These are phyloP conservation scores for Russula sp. DNA, from an alignment of 768 basidiomycete species.

Conservation along the genomic window DNA sequence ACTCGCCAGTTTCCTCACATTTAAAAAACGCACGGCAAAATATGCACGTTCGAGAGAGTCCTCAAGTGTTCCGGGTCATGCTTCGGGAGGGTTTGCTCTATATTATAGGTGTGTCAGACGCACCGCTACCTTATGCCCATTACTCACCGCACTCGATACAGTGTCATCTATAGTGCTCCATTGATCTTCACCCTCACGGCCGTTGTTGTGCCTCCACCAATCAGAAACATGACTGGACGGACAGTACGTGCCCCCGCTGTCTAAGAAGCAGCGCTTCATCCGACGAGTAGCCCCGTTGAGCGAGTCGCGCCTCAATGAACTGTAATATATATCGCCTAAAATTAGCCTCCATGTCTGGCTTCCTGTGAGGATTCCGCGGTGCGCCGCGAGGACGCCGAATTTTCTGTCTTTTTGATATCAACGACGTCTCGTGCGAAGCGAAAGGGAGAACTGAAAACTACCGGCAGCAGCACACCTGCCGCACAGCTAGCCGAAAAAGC, in stretches of 20 bases:
- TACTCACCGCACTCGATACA: slow-evolving; percentile 6
- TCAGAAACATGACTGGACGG: slow-evolving; percentile 35
- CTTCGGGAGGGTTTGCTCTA: slow-evolving; percentile 10
- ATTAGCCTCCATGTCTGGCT: no score
- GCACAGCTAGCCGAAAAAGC: no score
- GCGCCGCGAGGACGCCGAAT: no score
- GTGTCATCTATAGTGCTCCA: slow-evolving; percentile 34
- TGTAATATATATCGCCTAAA: no score
- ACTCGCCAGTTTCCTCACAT: slow-evolving; percentile 29
- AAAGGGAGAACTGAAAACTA: no score
- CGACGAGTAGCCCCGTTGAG: no score
- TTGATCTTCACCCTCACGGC: slow-evolving; percentile 36
- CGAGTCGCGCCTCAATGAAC: no score
- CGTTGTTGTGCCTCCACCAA: slow-evolving; percentile 22
- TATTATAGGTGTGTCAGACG: slow-evolving; percentile 11
- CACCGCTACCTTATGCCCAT: background rate
- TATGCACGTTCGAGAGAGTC: background rate
- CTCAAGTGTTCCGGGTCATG: slow-evolving; percentile 5
- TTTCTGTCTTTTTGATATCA: no score
- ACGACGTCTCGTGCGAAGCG: no score
- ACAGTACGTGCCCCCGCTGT: slow-evolving; percentile 22
- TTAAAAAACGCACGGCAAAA: slow-evolving; percentile 28
- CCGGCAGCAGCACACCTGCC: no score
- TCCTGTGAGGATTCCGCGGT: no score
- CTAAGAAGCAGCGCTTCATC: background rate